A percentile compares a stretch with the other conserved stretches of the same genome.
These are phyloP conservation scores for Serpula lacrymans DNA, from an alignment of 768 basidiomycete species.

Conservation along the genomic window DNA sequence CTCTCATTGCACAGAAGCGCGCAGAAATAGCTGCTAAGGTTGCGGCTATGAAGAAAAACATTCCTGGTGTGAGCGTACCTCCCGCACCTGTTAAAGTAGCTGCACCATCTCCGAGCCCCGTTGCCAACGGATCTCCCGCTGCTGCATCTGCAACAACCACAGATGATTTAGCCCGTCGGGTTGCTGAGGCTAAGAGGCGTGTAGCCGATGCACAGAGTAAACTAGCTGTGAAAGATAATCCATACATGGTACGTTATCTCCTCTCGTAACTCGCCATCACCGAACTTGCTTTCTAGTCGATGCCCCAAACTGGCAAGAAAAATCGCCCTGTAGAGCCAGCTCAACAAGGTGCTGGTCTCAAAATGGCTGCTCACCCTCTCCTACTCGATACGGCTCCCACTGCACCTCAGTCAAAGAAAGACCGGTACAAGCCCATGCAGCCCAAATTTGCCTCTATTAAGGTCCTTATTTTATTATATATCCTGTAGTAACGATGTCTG, in stretches of 20 bases:
- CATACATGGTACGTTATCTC: conserved; percentile 69
- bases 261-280: background rate
- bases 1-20: conserved; percentile 77
- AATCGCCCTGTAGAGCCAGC: conserved; percentile 55
- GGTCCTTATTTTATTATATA: conserved; percentile 34
- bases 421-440: conserved; percentile 97
- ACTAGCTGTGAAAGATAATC: conserved; percentile 74
- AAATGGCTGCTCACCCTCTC: conserved; percentile 89
- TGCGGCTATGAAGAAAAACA: conserved; percentile 62
- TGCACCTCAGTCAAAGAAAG: conserved; percentile 74
- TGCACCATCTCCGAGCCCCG: conserved; percentile 21
- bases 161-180: conserved; percentile 65
- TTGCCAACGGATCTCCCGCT: conserved; percentile 39
- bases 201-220: conserved; percentile 82
- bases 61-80: conserved; percentile 20
- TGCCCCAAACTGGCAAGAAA: conserved; percentile 53
- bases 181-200: conserved; percentile 83
- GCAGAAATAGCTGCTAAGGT: conserved; percentile 85
- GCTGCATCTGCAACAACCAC: conserved; percentile 39
- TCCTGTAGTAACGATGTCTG: conserved; percentile 1
- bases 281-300: conserved; percentile 34
- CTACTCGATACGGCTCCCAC: conserved; percentile 62
- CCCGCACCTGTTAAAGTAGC: conserved; percentile 23
- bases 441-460: conserved; percentile 98
- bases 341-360: conserved; percentile 79